Conservation (phyloP, 129 eudicot species). For the Deinandra increscens region DNA sequence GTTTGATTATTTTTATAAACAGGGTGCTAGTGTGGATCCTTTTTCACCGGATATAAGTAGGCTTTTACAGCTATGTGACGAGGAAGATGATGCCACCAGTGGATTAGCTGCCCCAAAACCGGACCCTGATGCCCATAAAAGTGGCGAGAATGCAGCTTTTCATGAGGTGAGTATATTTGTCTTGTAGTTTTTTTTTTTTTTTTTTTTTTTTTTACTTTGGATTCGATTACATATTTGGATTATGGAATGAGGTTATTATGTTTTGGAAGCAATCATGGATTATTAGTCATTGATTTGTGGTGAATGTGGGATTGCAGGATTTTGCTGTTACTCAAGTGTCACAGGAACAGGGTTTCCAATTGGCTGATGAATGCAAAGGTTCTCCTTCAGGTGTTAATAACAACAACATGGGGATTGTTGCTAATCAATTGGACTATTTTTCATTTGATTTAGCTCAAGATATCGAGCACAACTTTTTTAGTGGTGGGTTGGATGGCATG, state of each 20-base stretch:
- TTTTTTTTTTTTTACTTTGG: background rate
- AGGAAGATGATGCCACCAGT: constrained; percentile 92
- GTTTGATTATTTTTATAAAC: constrained; percentile 6
- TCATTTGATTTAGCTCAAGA: constrained; percentile 56
- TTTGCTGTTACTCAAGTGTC: constrained; percentile 42
- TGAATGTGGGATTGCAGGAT: constrained; percentile 30
- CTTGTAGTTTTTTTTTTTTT: background rate
- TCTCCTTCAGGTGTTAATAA: constrained; percentile 45
- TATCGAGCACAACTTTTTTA: constrained; percentile 43
- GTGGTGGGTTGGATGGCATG: constrained; percentile 40
- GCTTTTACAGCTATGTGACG: constrained; percentile 70
- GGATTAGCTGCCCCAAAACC: constrained; percentile 75
- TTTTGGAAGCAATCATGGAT: background rate
- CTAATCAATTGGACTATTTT: constrained; percentile 52
- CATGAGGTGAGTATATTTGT: constrained; percentile 46
- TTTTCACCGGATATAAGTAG: constrained; percentile 69
- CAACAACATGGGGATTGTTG: constrained; percentile 26
- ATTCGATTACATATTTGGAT: background rate
- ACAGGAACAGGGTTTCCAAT: constrained; percentile 51
- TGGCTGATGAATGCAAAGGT: constrained; percentile 49
- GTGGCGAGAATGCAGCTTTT: constrained; percentile 30
- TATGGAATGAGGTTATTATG: background rate
- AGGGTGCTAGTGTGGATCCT: constrained; percentile 74
- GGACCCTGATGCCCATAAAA: constrained; percentile 62
- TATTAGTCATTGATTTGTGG: background rate